These are phyloP conservation scores for Gossypium rotundifolium DNA, from an alignment of 345 rosid species.

Conservation along the genomic window DNA sequence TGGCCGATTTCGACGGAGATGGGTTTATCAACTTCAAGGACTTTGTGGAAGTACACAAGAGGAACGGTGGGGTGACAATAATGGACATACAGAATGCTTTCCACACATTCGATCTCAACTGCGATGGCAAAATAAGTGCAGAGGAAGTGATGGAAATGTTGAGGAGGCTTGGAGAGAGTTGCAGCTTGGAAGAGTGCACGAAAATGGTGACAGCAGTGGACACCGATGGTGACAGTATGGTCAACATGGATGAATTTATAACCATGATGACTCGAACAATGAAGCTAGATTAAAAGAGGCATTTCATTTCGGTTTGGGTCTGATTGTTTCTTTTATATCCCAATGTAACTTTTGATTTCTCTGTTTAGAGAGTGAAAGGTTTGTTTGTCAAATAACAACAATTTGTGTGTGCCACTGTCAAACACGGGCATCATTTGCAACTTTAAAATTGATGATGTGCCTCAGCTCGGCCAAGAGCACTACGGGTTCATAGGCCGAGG, in stretches of 20 bases:
- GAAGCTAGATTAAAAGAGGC: conserved; percentile 9
- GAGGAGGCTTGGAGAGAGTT: conserved; percentile 70
- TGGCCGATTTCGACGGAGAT: conserved; percentile 69
- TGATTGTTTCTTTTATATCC: neutral
- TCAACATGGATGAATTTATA: conserved; percentile 76
- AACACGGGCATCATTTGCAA: neutral
- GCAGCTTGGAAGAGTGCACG: conserved; percentile 63
- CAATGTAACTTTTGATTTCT: neutral
- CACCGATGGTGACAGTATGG: conserved; percentile 62
- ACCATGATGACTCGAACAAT: conserved; percentile 61
- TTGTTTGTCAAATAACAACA: no score
- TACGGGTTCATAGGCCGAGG: no score
- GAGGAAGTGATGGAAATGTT: conserved; percentile 65
- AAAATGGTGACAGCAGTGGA: conserved; percentile 83
- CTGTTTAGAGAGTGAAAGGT: neutral
- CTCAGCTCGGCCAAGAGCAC: no score
- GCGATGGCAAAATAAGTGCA: conserved; percentile 78
- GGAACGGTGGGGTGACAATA: conserved; percentile 50
- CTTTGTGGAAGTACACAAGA: conserved; percentile 60
- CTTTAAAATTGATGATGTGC: neutral
- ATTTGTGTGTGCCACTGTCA: neutral
- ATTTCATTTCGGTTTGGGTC: conserved; percentile 1
- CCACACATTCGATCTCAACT: conserved; percentile 53
- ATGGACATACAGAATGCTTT: conserved; percentile 60
- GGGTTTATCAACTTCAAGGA: conserved; percentile 82